These are phyloP conservation scores for Aspergillus kassunensis DNA, from an alignment of 495 filamentous ascomycete genomes.

Conservation along the genomic window DNA sequence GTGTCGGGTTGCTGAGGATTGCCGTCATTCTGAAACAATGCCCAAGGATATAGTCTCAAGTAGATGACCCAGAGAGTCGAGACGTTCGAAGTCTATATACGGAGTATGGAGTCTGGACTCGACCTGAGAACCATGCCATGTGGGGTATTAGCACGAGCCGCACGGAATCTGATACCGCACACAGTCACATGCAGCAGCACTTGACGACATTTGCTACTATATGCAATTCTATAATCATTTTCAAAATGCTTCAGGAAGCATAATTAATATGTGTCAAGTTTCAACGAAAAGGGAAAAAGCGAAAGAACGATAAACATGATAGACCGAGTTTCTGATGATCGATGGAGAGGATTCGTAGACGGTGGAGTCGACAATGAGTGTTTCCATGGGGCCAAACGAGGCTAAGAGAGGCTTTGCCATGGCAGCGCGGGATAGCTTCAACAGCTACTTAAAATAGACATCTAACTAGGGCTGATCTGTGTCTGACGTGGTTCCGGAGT, in stretches of 20 bases:
- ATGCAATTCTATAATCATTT: too few species aligned
- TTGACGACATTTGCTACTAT: too few species aligned
- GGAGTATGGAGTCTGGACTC: too few species aligned
- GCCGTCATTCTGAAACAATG: slow-evolving; percentile 34
- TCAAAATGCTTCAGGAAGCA: too few species aligned
- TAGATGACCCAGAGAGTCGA: neutral
- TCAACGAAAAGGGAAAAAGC: too few species aligned
- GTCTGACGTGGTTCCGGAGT: neutral
- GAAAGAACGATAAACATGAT: too few species aligned
- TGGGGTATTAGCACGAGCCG: too few species aligned
- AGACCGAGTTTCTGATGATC: neutral
- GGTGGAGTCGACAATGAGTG: neutral
- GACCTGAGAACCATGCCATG: too few species aligned
- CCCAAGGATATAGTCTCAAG: neutral
- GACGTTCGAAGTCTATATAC: too few species aligned
- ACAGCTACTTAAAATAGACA: neutral
- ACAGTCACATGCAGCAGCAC: too few species aligned
- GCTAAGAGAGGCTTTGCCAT: slow-evolving; percentile 2
- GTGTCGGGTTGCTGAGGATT: slow-evolving; percentile 29
- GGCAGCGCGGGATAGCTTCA: slow-evolving; percentile 2
- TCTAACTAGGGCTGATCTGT: neutral
- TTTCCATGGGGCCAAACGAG: slow-evolving; percentile 1
- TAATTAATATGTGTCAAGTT: too few species aligned
- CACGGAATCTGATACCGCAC: too few species aligned
- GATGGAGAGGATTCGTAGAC: slow-evolving; percentile 4